phyloP scores from a whole-genome alignment of 495 filamentous ascomycete species.

The Eremomyces bilateralis region DNA sequence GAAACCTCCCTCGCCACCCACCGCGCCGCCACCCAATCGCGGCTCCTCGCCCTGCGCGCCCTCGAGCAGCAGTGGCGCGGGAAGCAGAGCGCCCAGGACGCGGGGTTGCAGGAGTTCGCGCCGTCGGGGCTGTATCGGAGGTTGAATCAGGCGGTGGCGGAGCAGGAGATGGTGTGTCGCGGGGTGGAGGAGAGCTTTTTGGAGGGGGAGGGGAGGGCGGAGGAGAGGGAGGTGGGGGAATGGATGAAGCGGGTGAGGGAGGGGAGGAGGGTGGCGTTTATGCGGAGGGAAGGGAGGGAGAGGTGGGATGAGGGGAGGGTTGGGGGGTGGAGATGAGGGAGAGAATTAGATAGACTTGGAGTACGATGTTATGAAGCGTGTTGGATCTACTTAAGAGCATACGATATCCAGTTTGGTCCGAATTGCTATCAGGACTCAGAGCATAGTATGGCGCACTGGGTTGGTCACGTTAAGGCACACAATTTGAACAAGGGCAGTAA shows the following conservation, averaged over 20 bases:
- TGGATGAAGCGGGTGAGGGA: constrained; percentile 65
- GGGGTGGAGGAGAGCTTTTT: constrained; percentile 83
- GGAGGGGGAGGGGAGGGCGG: constrained; percentile 24
- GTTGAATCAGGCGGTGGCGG: constrained; percentile 46
- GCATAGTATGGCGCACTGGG: too few species aligned
- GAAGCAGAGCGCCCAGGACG: constrained; percentile 76
- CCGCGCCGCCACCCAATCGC: constrained; percentile 48
- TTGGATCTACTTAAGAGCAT: too few species aligned
- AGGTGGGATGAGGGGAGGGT: constrained; percentile 90
- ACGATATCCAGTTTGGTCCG: too few species aligned
- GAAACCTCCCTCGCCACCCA: constrained; percentile 38
- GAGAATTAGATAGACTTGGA: too few species aligned
- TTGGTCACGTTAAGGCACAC: too few species aligned
- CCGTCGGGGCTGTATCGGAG: constrained; percentile 66
- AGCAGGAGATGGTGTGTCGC: constrained; percentile 62
- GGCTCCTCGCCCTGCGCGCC: constrained; percentile 61
- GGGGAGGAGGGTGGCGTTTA: constrained; percentile 49
- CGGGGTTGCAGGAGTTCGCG: constrained; percentile 61
- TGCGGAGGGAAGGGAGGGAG: constrained; percentile 60
- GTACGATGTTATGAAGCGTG: too few species aligned
- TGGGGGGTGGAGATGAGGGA: constrained; percentile 63
- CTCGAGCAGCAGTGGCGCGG: constrained; percentile 79
- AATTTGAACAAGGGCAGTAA: too few species aligned
- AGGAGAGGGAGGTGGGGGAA: constrained; percentile 59
- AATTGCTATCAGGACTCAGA: too few species aligned